A percentile compares a stretch with the other conserved stretches of the same genome.
Evolutionary conservation across 495 filamentous ascomycete genomes (phyloP).

Genomic region (Xanthoparmelia taractica): DNA sequence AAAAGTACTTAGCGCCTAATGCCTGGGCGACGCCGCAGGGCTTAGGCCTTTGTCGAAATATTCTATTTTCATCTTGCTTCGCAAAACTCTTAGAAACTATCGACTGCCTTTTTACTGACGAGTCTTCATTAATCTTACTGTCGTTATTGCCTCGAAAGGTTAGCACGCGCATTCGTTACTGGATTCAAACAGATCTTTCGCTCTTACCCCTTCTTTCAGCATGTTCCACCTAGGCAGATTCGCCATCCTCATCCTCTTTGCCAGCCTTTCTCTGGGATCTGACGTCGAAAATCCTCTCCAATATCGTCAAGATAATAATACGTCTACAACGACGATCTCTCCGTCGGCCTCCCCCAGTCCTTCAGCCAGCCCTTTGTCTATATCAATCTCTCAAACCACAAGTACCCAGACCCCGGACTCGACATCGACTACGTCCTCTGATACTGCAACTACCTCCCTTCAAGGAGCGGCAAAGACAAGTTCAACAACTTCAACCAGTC

Average conservation of each 20-base stretch:
- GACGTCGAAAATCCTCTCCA: constrained; percentile 12
- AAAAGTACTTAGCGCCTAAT: not conserved
- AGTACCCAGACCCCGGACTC: constrained; percentile 11
- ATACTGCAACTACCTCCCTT: not conserved
- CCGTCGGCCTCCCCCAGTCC: constrained; percentile 23
- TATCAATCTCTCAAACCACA: constrained; percentile 7
- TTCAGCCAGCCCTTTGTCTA: constrained; percentile 20
- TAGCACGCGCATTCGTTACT: not conserved
- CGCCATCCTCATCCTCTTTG: constrained; percentile 9
- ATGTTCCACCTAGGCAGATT: constrained; percentile 6
- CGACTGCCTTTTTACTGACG: not conserved
- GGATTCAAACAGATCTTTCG: not conserved
- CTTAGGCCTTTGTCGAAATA: not conserved
- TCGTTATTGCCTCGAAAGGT: not conserved
- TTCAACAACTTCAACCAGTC: not conserved
- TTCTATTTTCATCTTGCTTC: not conserved
- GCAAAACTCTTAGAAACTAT: not conserved
- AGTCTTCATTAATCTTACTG: not conserved
- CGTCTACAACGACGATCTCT: constrained; percentile 17
- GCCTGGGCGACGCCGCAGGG: not conserved
- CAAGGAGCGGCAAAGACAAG: constrained; percentile 1
- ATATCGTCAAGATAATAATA: constrained; percentile 22
- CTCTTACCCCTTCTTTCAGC: not conserved
- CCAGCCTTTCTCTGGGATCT: constrained; percentile 6
- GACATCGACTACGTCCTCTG: constrained; percentile 18